Evolutionary conservation across 169 alveolate species (phyloP).

Genomic region (Plasmodium gonderi): DNA sequence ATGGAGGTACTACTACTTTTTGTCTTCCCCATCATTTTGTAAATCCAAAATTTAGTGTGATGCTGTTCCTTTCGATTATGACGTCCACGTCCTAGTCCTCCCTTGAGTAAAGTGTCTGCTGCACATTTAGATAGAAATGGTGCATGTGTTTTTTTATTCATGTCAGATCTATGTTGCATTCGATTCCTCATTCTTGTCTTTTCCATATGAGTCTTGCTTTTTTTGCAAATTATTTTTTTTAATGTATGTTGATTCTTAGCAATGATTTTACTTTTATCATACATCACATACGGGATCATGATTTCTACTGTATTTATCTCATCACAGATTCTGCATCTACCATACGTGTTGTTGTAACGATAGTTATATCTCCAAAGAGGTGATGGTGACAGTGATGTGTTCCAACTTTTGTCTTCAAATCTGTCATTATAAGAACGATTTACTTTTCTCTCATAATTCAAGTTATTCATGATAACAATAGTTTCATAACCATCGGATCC

Average conservation of each 20-base stretch:
- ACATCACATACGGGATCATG: not conserved
- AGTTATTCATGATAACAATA: too few relatives aligned
- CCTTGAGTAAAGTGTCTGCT: not conserved
- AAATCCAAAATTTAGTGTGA: too few relatives aligned
- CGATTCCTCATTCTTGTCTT: not conserved
- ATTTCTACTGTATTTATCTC: not conserved
- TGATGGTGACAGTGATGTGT: not conserved
- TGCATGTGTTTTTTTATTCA: not conserved
- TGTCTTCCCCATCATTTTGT: not conserved
- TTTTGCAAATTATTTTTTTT: not conserved
- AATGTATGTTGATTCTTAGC: not conserved
- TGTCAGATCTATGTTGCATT: not conserved
- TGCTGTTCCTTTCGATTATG: not conserved
- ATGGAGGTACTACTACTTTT: too few relatives aligned
- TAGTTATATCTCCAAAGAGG: too few relatives aligned
- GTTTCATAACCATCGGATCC: too few relatives aligned
- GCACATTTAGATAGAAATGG: not conserved
- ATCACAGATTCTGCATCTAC: not conserved
- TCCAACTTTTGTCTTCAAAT: not conserved
- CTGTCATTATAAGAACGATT: not conserved
- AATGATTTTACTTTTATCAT: not conserved
- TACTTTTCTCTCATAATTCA: not conserved
- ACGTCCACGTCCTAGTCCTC: not conserved
- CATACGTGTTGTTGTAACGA: not conserved
- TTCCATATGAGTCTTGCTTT: not conserved